These are phyloP conservation scores for Austroboletus niveus DNA, from an alignment of 1,284 basidiomycete species.

Conservation along the genomic window DNA sequence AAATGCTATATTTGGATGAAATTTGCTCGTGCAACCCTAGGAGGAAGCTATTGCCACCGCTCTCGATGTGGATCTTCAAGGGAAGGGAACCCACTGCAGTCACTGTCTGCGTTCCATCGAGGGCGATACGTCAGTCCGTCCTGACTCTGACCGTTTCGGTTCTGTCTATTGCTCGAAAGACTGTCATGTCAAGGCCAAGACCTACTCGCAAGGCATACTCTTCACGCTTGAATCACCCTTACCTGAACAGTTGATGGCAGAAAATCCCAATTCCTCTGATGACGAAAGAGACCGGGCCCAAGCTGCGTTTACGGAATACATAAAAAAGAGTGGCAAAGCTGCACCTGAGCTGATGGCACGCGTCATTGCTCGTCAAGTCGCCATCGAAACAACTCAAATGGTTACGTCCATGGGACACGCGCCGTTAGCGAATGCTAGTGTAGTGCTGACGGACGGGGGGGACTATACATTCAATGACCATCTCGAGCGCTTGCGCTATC, in stretches of 20 bases:
- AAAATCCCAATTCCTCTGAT: slow-evolving; percentile 31
- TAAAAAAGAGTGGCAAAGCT: slow-evolving; percentile 47
- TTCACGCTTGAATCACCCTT: slow-evolving; percentile 66
- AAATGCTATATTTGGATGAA: not conserved
- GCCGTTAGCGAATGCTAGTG: slow-evolving; percentile 33
- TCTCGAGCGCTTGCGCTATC: slow-evolving; percentile 65
- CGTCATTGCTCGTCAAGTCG: slow-evolving; percentile 69
- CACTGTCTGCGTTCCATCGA: slow-evolving; percentile 65
- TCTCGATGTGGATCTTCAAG: slow-evolving; percentile 68
- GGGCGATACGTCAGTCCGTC: slow-evolving; percentile 41
- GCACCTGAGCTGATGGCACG: slow-evolving; percentile 61
- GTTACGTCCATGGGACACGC: slow-evolving; percentile 29
- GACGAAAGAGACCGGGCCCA: slow-evolving; percentile 59
- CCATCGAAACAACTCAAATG: slow-evolving; percentile 61
- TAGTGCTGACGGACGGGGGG: slow-evolving; percentile 47
- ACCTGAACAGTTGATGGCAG: slow-evolving; percentile 48
- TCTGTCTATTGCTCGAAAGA: slow-evolving; percentile 71
- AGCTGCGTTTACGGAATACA: slow-evolving; percentile 49
- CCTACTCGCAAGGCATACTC: slow-evolving; percentile 64
- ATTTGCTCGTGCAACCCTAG: slow-evolving; percentile 36
- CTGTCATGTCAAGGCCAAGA: slow-evolving; percentile 55
- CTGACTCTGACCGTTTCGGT: slow-evolving; percentile 49
- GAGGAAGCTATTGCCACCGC: slow-evolving; percentile 68
- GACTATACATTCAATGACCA: slow-evolving; percentile 72
- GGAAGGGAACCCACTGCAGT: slow-evolving; percentile 63